These are phyloP conservation scores for Magnaporthiopsis incrustans DNA, from an alignment of 2,329 filamentous ascomycete species.

Conservation along the genomic window DNA sequence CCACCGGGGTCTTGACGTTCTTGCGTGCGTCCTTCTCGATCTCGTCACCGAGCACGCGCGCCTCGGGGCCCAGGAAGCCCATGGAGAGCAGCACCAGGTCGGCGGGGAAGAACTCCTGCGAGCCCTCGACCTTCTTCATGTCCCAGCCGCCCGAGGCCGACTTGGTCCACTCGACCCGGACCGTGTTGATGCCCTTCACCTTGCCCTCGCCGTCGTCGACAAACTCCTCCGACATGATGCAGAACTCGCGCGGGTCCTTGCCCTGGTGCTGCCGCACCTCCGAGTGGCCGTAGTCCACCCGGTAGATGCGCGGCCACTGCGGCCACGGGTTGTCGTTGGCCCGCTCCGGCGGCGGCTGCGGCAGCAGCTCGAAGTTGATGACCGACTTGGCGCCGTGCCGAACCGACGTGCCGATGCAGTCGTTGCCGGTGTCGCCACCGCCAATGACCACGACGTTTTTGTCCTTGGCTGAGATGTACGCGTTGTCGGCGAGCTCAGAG, in stretches of 20 bases:
- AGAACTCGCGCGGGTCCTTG: conserved; percentile 93
- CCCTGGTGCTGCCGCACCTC: conserved; percentile 96
- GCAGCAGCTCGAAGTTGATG: conserved; percentile 91
- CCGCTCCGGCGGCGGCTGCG: conserved; percentile 84
- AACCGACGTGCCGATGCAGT: conserved; percentile 94
- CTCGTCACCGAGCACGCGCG: conserved; percentile 74
- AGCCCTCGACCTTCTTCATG: conserved; percentile 94
- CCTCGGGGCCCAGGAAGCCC: conserved; percentile 94
- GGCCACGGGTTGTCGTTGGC: conserved; percentile 95
- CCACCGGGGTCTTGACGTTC: conserved; percentile 89
- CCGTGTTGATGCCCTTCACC: conserved; percentile 92
- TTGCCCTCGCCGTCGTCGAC: conserved; percentile 80
- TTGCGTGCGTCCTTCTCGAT: conserved; percentile 89
- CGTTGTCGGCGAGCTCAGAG: conserved; percentile 67
- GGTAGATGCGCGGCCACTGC: conserved; percentile 96
- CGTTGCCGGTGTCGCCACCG: conserved; percentile 95
- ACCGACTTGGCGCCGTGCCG: conserved; percentile 94
- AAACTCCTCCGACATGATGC: conserved; percentile 97
- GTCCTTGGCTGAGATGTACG: conserved; percentile 90
- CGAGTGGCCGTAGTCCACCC: conserved; percentile 94
- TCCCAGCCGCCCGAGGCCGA: conserved; percentile 86
- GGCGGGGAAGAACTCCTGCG: conserved; percentile 91
- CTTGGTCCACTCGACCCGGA: conserved; percentile 94
- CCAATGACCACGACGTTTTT: conserved; percentile 96
- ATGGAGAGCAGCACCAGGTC: conserved; percentile 92